Percentiles rank a stretch among this genome's conserved stretches.
These are phyloP conservation scores for Acacia melanoxylon DNA, from an alignment of 306 rosid species.

Conservation along the genomic window DNA sequence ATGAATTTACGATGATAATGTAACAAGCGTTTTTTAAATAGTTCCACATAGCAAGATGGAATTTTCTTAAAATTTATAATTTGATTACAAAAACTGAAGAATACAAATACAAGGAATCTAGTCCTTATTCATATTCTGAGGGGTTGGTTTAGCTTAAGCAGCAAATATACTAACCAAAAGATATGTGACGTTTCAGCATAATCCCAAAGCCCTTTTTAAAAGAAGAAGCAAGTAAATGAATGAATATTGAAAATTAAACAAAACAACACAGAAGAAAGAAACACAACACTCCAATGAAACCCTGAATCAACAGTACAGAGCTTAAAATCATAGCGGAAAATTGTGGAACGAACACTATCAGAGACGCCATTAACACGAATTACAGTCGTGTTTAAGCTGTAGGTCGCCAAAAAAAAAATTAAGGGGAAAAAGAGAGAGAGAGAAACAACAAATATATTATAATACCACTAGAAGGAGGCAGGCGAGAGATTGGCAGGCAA, in stretches of 20 bases:
- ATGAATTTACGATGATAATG: not conserved
- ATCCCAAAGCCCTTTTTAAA: constrained; percentile 9
- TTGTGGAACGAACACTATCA: not conserved
- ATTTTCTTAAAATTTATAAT: not conserved
- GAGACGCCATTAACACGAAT: not conserved
- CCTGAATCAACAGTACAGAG: not conserved
- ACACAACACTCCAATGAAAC: not conserved
- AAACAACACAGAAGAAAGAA: not conserved
- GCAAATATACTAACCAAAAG: not conserved
- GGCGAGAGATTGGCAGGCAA: constrained; percentile 50
- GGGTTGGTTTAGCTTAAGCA: not conserved
- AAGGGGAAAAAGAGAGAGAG: not conserved
- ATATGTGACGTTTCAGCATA: not conserved
- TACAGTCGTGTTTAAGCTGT: not conserved
- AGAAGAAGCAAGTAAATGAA: not conserved
- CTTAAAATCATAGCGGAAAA: not conserved
- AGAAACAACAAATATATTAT: not conserved
- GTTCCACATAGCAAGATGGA: not conserved
- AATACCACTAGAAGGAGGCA: constrained; percentile 57
- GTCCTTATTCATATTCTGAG: not conserved
- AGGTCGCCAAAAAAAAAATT: not conserved
- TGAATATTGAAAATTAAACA: not conserved
- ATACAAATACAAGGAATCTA: not conserved
- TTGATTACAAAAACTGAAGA: not conserved
- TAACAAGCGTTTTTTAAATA: not conserved